phyloP scores from a whole-genome alignment of 2,329 filamentous ascomycete species.

The Fusarium pseudonygamai region DNA sequence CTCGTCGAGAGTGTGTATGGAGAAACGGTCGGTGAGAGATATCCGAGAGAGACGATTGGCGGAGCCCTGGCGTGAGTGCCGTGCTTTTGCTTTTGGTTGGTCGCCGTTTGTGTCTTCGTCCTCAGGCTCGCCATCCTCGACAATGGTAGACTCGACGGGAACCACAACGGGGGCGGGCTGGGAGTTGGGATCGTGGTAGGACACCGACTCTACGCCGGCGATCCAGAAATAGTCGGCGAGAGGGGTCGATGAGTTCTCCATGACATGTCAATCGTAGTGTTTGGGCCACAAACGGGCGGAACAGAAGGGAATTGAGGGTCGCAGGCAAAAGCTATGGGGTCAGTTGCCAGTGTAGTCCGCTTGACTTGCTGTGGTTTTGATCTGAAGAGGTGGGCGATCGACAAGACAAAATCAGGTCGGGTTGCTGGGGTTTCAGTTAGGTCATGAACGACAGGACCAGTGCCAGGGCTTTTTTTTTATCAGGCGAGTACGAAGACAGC shows the following conservation, averaged over 20 bases:
- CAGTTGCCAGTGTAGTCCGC: constrained; percentile 11
- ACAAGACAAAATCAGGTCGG: constrained; percentile 23
- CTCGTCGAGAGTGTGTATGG: constrained; percentile 67
- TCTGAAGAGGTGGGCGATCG: constrained; percentile 22
- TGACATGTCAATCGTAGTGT: constrained; percentile 56
- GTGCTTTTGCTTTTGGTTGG: constrained; percentile 44
- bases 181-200: constrained; percentile 66
- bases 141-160: constrained; percentile 67
- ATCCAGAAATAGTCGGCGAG: constrained; percentile 82
- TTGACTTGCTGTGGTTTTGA: constrained; percentile 20
- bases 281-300: constrained; percentile 38
- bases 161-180: constrained; percentile 32
- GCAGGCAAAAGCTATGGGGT: constrained; percentile 1
- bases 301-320: constrained; percentile 4
- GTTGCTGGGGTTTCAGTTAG: constrained; percentile 39
- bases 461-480: constrained; percentile 23
- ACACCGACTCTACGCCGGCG: constrained; percentile 74
- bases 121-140: constrained; percentile 69
- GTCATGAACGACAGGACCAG: constrained; percentile 31
- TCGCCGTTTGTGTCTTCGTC: constrained; percentile 48
- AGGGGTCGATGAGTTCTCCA: constrained; percentile 70
- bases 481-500: constrained; percentile 22
- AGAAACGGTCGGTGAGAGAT: constrained; percentile 60
- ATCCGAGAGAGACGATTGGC: constrained; percentile 66
- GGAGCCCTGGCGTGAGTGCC: constrained; percentile 70